Evolutionary conservation across 2,329 filamentous ascomycete species (phyloP).

Genomic region (Aspergillus caelatus): DNA sequence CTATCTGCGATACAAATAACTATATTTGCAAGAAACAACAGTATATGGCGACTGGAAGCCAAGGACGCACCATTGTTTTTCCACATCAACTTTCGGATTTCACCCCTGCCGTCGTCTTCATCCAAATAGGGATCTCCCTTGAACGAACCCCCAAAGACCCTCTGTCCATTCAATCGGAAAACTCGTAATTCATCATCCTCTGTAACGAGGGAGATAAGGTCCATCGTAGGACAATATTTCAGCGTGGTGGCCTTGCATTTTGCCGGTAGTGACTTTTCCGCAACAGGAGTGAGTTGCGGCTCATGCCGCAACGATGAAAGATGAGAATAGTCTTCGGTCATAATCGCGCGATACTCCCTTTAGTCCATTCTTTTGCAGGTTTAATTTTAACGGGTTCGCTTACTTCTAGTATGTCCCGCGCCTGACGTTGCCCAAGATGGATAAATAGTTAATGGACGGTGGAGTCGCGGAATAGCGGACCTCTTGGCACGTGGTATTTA

Average conservation of each 20-base stretch:
- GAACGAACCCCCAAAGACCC: slow-evolving; percentile 58
- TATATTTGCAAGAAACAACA: slow-evolving; percentile 6
- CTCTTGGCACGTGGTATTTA: slow-evolving; percentile 21
- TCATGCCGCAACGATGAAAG: slow-evolving; percentile 11
- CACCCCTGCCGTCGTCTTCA: slow-evolving; percentile 45
- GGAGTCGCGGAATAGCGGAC: slow-evolving; percentile 6
- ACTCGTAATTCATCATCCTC: slow-evolving; percentile 71
- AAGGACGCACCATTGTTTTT: slow-evolving; percentile 64
- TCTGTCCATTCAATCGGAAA: slow-evolving; percentile 76
- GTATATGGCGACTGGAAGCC: neutral
- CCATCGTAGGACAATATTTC: slow-evolving; percentile 80
- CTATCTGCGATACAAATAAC: slow-evolving; percentile 7
- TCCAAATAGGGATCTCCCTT: slow-evolving; percentile 42
- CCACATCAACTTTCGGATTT: slow-evolving; percentile 59
- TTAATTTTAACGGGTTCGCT: neutral
- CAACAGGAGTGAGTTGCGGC: slow-evolving; percentile 43
- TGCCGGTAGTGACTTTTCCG: slow-evolving; percentile 43
- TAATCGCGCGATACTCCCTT: slow-evolving; percentile 13
- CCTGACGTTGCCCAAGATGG: neutral
- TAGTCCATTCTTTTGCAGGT: slow-evolving; percentile 31
- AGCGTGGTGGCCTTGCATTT: slow-evolving; percentile 56
- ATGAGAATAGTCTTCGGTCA: slow-evolving; percentile 26
- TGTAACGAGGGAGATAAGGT: slow-evolving; percentile 75
- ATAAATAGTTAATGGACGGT: slow-evolving; percentile 3
- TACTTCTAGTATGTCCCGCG: neutral